phyloP scores from a whole-genome alignment of 2,329 filamentous ascomycete species.

The Botrytis fragariae region DNA sequence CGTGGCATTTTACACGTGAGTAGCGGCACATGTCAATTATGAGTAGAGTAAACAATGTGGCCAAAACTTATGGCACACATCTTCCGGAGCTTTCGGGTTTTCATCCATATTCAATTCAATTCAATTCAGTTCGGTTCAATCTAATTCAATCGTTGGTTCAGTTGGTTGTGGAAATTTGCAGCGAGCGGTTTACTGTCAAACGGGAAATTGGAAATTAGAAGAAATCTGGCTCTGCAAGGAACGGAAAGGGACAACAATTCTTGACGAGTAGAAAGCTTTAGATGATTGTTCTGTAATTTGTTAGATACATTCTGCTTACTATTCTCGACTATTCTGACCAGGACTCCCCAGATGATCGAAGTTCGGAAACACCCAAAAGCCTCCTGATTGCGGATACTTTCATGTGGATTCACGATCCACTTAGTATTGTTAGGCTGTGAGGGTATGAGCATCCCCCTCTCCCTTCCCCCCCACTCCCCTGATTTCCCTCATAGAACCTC shows the following conservation, averaged over 20 bases:
- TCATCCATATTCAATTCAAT: background rate
- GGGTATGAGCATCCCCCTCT: background rate
- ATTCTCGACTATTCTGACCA: too few species aligned
- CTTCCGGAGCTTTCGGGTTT: background rate
- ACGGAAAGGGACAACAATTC: background rate
- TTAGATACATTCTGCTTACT: background rate
- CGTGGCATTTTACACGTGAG: background rate
- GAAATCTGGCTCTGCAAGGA: background rate
- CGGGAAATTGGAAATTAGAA: background rate
- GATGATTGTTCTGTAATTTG: background rate
- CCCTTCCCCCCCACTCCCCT: background rate
- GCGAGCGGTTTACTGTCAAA: background rate
- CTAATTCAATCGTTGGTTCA: background rate
- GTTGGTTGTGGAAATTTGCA: background rate
- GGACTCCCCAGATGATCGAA: background rate
- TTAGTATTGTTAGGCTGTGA: background rate
- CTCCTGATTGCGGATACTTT: background rate
- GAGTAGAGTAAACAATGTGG: background rate
- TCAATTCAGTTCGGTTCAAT: background rate
- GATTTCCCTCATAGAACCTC: background rate
- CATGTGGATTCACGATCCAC: background rate
- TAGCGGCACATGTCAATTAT: background rate
- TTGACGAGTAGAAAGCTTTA: background rate
- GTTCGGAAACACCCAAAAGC: background rate
- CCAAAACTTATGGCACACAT: background rate